Evolutionary conservation across 768 basidiomycete genomes (phyloP).

Genomic region (Mycena metata): DNA sequence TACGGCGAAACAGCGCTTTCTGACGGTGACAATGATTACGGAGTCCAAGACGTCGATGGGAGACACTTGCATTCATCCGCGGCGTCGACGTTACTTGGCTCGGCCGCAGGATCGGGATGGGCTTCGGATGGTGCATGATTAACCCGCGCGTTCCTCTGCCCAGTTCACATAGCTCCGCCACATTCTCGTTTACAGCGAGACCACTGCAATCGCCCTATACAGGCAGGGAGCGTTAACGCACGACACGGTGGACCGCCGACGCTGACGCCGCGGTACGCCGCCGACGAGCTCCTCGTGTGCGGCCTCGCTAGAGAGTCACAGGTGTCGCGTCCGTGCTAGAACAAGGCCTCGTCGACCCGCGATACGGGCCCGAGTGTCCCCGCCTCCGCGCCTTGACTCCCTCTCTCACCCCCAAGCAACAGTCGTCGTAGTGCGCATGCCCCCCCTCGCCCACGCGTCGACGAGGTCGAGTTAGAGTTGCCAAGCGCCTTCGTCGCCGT

Average conservation of each 20-base stretch:
- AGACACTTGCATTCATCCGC: constrained; percentile 19
- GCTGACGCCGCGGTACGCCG: constrained; percentile 31
- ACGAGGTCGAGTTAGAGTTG: too few species aligned
- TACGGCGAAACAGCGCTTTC: constrained; percentile 34
- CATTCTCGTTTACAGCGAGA: constrained; percentile 7
- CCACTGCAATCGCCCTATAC: too few species aligned
- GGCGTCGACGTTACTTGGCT: background rate
- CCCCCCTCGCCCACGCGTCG: too few species aligned
- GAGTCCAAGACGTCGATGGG: constrained; percentile 13
- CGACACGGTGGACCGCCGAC: background rate
- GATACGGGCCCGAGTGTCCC: too few species aligned
- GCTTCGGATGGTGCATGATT: background rate
- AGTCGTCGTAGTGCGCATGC: too few species aligned
- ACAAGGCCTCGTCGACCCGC: constrained; percentile 9
- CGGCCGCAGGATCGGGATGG: too few species aligned
- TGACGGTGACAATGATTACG: constrained; percentile 28
- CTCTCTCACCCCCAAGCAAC: background rate
- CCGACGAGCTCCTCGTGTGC: constrained; percentile 33
- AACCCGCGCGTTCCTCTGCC: too few species aligned
- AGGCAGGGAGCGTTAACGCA: too few species aligned
- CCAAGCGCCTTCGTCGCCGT: too few species aligned
- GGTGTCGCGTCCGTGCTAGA: constrained; percentile 24
- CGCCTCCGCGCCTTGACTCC: too few species aligned
- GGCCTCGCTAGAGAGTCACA: constrained; percentile 23
- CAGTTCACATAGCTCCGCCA: too few species aligned